Conservation (phyloP, 176 grass and related monocot genomes). For the Musa beccarii region DNA sequence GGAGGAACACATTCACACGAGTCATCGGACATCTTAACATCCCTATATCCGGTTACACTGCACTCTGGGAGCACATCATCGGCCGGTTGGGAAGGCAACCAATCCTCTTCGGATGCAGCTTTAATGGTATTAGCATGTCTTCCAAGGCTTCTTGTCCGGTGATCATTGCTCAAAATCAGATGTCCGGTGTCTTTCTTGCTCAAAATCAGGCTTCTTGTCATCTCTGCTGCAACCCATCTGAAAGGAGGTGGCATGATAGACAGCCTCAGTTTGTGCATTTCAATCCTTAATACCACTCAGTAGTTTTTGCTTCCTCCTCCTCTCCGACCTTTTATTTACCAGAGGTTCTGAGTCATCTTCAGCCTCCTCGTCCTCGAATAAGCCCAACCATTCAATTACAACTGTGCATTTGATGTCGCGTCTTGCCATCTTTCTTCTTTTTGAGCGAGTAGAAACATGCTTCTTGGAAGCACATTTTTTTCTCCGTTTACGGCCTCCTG, state of each 20-base stretch:
- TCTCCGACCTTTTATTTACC: slow-evolving; percentile 5
- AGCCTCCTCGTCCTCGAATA: background rate
- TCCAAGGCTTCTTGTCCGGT: too few species aligned
- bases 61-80: too few species aligned
- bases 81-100: too few species aligned
- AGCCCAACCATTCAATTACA: background rate
- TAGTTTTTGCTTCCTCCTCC: background rate
- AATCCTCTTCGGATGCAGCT: too few species aligned
- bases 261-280: background rate
- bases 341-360: slow-evolving; percentile 3
- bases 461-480: background rate
- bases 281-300: background rate
- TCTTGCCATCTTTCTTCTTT: background rate
- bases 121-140: too few species aligned
- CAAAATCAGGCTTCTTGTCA: too few species aligned
- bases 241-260: background rate
- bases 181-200: too few species aligned
- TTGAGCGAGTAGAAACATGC: background rate
- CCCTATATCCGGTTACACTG: too few species aligned
- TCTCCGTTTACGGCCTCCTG: background rate
- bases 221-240: background rate
- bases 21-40: too few species aligned
- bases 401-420: background rate
- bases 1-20: too few species aligned
- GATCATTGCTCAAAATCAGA: too few species aligned